A percentile compares a stretch with the other conserved stretches of the same genome.
These are phyloP conservation scores for Talaromyces stipitatus DNA, from an alignment of 495 filamentous ascomycete genomes.

Conservation along the genomic window DNA sequence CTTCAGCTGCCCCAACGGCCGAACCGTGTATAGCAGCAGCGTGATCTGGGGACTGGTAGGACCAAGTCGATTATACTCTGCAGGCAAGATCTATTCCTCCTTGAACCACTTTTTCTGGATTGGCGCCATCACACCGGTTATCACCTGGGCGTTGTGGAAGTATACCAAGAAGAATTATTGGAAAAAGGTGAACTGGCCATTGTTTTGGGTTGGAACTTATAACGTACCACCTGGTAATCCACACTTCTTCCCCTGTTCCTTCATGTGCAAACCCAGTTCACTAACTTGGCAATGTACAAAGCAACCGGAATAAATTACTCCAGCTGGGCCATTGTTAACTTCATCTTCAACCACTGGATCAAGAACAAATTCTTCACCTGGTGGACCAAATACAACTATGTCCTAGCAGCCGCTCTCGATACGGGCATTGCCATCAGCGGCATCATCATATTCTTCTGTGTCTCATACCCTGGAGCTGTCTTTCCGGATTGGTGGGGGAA, in stretches of 20 bases:
- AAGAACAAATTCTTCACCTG: conserved; percentile 30
- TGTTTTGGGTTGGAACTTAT: conserved; percentile 38
- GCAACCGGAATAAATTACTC: conserved; percentile 44
- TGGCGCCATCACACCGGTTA: conserved; percentile 26
- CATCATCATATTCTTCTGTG: conserved; percentile 26
- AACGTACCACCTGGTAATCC: conserved; percentile 27
- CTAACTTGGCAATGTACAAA: no score
- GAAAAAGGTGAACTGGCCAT: conserved; percentile 37
- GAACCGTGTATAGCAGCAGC: conserved; percentile 32
- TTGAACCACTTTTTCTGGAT: conserved; percentile 29
- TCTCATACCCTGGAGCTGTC: conserved; percentile 27
- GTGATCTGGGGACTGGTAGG: conserved; percentile 36
- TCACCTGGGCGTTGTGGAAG: conserved; percentile 26
- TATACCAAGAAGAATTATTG: conserved; percentile 25
- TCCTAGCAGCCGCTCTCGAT: conserved; percentile 25
- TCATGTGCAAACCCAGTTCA: not conserved
- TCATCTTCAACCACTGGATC: conserved; percentile 36
- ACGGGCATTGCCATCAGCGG: conserved; percentile 25
- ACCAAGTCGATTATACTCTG: conserved; percentile 19
- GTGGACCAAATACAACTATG: conserved; percentile 32
- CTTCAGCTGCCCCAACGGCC: conserved; percentile 35
- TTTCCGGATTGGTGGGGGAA: conserved; percentile 36
- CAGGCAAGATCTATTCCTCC: conserved; percentile 16
- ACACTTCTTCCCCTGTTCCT: not conserved
- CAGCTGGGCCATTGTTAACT: conserved; percentile 40